A percentile compares a stretch with the other conserved stretches of the same genome.
These are phyloP conservation scores for Rhizoclosmatium hyalinum DNA, from an alignment of 371 early-diverging fungal species.

Conservation along the genomic window DNA sequence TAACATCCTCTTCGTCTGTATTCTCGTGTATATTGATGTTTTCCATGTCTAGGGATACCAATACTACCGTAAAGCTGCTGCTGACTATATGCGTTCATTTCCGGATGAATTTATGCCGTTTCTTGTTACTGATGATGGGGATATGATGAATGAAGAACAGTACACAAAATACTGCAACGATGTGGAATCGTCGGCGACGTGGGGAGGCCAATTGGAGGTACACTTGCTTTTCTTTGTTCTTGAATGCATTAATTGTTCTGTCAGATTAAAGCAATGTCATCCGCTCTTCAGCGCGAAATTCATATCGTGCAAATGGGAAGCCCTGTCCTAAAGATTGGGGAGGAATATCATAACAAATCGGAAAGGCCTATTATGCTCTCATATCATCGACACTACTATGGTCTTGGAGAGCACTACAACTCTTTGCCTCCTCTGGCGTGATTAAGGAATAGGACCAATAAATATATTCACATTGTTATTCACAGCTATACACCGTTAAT, in stretches of 20 bases:
- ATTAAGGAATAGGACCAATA: too few species aligned
- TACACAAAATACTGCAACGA: slow-evolving; percentile 79
- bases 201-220: slow-evolving; percentile 97
- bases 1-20: not conserved
- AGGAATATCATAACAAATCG: slow-evolving; percentile 60
- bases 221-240: not conserved
- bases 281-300: slow-evolving; percentile 71
- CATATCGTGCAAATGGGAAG: slow-evolving; percentile 80
- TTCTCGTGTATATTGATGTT: not conserved
- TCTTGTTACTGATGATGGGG: slow-evolving; percentile 79
- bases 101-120: slow-evolving; percentile 91
- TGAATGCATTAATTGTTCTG: not conserved
- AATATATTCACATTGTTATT: too few species aligned
- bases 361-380: slow-evolving; percentile 75
- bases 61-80: slow-evolving; percentile 73
- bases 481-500: too few species aligned
- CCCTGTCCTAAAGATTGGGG: slow-evolving; percentile 78
- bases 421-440: slow-evolving; percentile 43
- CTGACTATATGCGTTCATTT: slow-evolving; percentile 78
- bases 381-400: slow-evolving; percentile 89
- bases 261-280: slow-evolving; percentile 80
- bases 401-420: slow-evolving; percentile 96
- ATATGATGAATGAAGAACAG: slow-evolving; percentile 71
- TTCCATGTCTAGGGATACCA: slow-evolving; percentile 44
- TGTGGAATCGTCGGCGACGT: slow-evolving; percentile 80